Evolutionary conservation across 345 rosid genomes (phyloP), one percentile per base, ranked within the genome.

Genomic region (Geranium brycei): DNA sequence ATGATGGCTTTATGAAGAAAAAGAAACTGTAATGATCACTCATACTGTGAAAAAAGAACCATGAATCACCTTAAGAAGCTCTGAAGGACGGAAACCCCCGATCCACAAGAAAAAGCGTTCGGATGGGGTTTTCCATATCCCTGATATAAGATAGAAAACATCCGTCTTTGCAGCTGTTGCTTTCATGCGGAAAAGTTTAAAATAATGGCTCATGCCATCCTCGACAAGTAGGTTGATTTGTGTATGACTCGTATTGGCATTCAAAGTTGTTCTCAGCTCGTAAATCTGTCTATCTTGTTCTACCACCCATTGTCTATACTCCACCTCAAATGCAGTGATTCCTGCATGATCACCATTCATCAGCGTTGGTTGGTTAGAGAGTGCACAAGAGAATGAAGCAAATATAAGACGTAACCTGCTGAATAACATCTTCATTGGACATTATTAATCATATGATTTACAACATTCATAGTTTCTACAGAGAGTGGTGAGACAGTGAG

Each of bases 91-190:
- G 71, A 69, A 81, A 58, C 75, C 85, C 31, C 85, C 85, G 51
- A 81, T 73, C 85, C 85, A 81, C 75, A 81, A 18, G 80, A 78
- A 81, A 71, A 75, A 81, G 17, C 85, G 78, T 62, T 81, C 85
- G 3, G 78, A 75, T 1, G 82, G 78, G 35, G 79, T 73, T 67
- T 68, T 81, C 85, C 85, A 81, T 77, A 72, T 61, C 65, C 85
- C 85, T 31, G 85, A 81, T 60, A 81, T 75, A 15, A 81, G 68
- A 64, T 81, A 77, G 64, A 81, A 81, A 19, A 78, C 73, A 62
- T 81, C 82, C 10, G 72, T 18, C 63, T 73, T 81, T 61, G 82
- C 80, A 35, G 73, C 69, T 63, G 58, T 59, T 28, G 70, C 61
- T 70, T 76, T 81, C 19, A 81, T 65, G 67, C 59, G 69, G 60